Conservation (phyloP, 176 grass and related monocot genomes). For the Triticum turgidum region DNA sequence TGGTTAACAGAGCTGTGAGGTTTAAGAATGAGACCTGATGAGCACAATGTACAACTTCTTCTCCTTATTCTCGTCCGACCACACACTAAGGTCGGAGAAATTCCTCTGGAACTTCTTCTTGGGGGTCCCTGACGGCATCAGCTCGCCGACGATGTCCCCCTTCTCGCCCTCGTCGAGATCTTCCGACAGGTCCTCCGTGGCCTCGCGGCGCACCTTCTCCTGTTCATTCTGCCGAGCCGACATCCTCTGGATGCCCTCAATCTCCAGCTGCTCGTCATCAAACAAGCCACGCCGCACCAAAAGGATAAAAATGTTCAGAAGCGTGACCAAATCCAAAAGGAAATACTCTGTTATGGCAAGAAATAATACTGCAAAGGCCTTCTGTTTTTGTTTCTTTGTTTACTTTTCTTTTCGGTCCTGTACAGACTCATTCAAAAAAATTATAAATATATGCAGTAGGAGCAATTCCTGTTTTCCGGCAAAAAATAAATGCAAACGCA, state of each 20-base stretch:
- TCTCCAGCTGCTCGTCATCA: slow-evolving; percentile 57
- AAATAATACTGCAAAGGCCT: not conserved
- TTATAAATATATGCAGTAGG: not conserved
- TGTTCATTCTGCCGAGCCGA: slow-evolving; percentile 63
- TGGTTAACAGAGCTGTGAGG: not conserved
- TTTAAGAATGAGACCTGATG: slow-evolving; percentile 46
- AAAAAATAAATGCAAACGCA: not conserved
- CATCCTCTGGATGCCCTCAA: slow-evolving; percentile 74
- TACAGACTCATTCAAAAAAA: not conserved
- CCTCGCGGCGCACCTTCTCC: slow-evolving; percentile 73
- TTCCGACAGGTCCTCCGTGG: slow-evolving; percentile 81
- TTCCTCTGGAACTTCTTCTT: slow-evolving; percentile 83
- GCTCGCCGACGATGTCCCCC: slow-evolving; percentile 58
- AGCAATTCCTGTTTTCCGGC: not conserved
- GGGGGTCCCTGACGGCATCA: slow-evolving; percentile 40
- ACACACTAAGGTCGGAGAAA: slow-evolving; percentile 64
- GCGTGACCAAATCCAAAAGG: not conserved
- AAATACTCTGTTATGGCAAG: not conserved
- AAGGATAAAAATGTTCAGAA: not conserved
- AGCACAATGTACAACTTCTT: slow-evolving; percentile 97
- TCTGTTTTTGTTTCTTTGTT: not conserved
- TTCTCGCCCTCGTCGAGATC: slow-evolving; percentile 87
- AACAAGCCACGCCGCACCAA: not conserved
- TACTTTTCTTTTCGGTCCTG: not conserved
- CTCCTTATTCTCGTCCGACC: slow-evolving; percentile 83